Evolutionary conservation across 2,329 filamentous ascomycete genomes (phyloP).

Genomic region (Rutstroemia sp.): DNA sequence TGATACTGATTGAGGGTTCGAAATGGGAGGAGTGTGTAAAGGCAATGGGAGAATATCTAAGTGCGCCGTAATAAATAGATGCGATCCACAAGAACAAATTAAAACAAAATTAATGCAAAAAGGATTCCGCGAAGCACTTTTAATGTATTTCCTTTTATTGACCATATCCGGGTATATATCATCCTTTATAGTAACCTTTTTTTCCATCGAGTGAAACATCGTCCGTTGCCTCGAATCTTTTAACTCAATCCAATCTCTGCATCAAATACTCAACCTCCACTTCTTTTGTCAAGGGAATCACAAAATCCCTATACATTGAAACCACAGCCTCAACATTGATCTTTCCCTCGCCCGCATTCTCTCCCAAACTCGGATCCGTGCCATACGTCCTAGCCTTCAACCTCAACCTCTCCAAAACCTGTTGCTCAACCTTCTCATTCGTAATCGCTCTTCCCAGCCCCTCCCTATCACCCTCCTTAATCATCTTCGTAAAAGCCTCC

Average conservation of each 20-base stretch:
- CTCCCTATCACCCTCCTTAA: slow-evolving; percentile 69
- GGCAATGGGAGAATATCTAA: slow-evolving; percentile 68
- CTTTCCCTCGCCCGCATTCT: slow-evolving; percentile 50
- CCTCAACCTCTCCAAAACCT: slow-evolving; percentile 78
- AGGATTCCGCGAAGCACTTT: too few species aligned
- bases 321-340: slow-evolving; percentile 91
- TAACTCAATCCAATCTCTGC: slow-evolving; percentile 60
- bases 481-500: slow-evolving; percentile 73
- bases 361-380: slow-evolving; percentile 66
- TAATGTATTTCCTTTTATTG: too few species aligned
- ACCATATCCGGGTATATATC: too few species aligned
- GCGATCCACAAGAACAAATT: too few species aligned
- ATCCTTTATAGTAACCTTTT: background rate
- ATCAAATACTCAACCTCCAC: slow-evolving; percentile 98
- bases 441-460: slow-evolving; percentile 90
- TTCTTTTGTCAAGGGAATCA: slow-evolving; percentile 95
- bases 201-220: background rate
- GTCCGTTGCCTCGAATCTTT: background rate
- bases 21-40: slow-evolving; percentile 73
- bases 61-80: slow-evolving; percentile 33
- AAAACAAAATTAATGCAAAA: too few species aligned
- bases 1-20: slow-evolving; percentile 76
- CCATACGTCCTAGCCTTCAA: slow-evolving; percentile 93
- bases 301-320: slow-evolving; percentile 81
- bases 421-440: slow-evolving; percentile 78